A percentile compares a stretch with the other conserved stretches of the same genome.
These are phyloP conservation scores for Lizanozyma gosingica DNA, from an alignment of 1,139 yeast genomes.

Conservation along the genomic window DNA sequence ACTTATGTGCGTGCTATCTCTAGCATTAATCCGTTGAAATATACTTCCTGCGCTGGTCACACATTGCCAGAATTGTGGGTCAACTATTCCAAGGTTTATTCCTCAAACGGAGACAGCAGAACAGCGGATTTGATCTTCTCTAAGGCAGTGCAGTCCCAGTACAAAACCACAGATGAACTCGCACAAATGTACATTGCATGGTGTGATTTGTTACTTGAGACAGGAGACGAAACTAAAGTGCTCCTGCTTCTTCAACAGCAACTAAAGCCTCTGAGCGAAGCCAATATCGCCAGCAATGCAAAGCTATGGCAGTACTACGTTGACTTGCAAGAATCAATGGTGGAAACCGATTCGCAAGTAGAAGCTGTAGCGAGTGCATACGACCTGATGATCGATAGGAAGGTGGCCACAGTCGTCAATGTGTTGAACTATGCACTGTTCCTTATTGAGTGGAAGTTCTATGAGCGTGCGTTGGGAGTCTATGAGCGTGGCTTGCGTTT, in stretches of 20 bases:
- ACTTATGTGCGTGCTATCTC: constrained; percentile 62
- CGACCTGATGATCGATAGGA: constrained; percentile 49
- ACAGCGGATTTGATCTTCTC: constrained; percentile 59
- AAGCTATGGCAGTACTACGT: constrained; percentile 69
- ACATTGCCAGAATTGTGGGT: constrained; percentile 57
- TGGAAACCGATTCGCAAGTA: constrained; percentile 20
- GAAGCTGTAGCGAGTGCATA: constrained; percentile 33
- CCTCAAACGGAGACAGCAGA: constrained; percentile 41
- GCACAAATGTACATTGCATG: constrained; percentile 64
- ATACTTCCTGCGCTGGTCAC: constrained; percentile 13
- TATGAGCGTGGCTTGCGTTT: constrained; percentile 59
- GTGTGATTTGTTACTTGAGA: constrained; percentile 56
- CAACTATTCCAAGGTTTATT: constrained; percentile 58
- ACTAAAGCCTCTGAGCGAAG: constrained; percentile 6
- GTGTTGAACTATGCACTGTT: constrained; percentile 61
- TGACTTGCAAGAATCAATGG: constrained; percentile 59
- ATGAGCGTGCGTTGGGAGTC: constrained; percentile 47
- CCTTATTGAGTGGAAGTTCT: constrained; percentile 39
- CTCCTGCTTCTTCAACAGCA: not conserved
- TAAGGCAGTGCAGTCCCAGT: constrained; percentile 68
- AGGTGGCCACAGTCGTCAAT: constrained; percentile 62
- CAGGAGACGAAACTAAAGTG: constrained; percentile 21
- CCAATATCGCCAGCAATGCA: constrained; percentile 49
- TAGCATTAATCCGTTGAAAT: constrained; percentile 50
- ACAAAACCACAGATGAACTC: constrained; percentile 50